These are phyloP conservation scores for Serendipita sp. DNA, from an alignment of 1,284 basidiomycete genomes.

Conservation along the genomic window DNA sequence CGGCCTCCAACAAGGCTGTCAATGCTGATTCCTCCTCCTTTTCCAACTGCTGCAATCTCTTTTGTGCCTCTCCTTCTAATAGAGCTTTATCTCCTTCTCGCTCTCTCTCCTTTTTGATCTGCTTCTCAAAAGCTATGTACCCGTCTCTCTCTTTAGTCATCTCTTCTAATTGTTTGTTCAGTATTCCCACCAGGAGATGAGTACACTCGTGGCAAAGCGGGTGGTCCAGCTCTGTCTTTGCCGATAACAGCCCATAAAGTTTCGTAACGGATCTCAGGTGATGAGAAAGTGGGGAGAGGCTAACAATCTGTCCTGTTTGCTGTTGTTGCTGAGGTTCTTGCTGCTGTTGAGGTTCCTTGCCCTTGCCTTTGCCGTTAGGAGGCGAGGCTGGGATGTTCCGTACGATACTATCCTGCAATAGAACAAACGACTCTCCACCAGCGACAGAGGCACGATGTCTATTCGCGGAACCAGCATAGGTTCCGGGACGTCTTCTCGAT, in stretches of 20 bases:
- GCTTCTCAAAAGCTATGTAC: constrained; percentile 83
- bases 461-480: constrained; percentile 32
- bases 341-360: background rate
- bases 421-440: constrained; percentile 80
- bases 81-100: constrained; percentile 41
- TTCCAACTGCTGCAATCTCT: constrained; percentile 58
- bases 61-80: constrained; percentile 48
- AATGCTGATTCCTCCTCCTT: constrained; percentile 60
- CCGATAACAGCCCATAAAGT: constrained; percentile 67
- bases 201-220: constrained; percentile 94
- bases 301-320: constrained; percentile 14
- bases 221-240: constrained; percentile 77
- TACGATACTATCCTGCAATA: constrained; percentile 71
- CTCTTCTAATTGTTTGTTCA: constrained; percentile 78
- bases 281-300: constrained; percentile 63
- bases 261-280: constrained; percentile 59
- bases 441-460: constrained; percentile 5
- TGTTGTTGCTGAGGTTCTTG: constrained; percentile 9
- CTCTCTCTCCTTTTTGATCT: constrained; percentile 59
- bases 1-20: constrained; percentile 57
- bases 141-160: constrained; percentile 84
- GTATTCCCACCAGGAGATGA: constrained; percentile 59
- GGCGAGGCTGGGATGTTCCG: constrained; percentile 41
- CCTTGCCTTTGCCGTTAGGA: constrained; percentile 17
- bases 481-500: constrained; percentile 41